Evolutionary conservation across 2,329 filamentous ascomycete genomes (phyloP).

Genomic region (Arthrobotrys megalospora): DNA sequence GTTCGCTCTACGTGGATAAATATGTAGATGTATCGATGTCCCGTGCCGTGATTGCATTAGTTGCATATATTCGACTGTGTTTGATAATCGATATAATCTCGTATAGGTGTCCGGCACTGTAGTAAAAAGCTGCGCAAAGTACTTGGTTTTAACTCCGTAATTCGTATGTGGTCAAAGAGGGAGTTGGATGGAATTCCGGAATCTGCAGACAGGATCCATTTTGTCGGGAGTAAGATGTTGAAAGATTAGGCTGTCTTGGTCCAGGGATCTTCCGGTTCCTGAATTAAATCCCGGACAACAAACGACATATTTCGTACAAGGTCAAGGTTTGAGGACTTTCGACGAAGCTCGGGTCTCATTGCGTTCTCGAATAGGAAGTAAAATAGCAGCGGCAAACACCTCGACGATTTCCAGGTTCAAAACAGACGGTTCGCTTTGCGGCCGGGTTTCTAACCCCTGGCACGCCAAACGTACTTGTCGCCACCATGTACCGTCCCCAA

Average conservation of each 20-base stretch:
- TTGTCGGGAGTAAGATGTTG: not conserved
- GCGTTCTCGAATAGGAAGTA: conserved; percentile 15
- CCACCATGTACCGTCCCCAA: no score
- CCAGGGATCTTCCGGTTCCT: conserved; percentile 3
- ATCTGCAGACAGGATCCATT: no score
- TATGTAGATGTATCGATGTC: not conserved
- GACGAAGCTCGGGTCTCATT: conserved; percentile 12
- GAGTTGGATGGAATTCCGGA: not conserved
- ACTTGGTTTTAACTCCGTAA: no score
- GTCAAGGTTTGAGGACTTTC: not conserved
- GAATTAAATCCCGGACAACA: conserved; percentile 6
- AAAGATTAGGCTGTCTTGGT: not conserved
- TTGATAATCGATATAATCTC: no score
- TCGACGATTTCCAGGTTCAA: not conserved
- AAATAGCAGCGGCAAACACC: not conserved
- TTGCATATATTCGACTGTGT: no score
- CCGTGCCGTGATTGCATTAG: not conserved
- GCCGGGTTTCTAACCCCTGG: no score
- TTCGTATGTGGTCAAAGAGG: no score
- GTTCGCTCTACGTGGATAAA: no score
- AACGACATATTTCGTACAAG: not conserved
- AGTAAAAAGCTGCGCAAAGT: no score
- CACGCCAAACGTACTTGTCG: no score
- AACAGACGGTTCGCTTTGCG: not conserved
- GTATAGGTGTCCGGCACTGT: no score